Evolutionary conservation across 345 rosid genomes (phyloP).

Genomic region (Syzygium grande): DNA sequence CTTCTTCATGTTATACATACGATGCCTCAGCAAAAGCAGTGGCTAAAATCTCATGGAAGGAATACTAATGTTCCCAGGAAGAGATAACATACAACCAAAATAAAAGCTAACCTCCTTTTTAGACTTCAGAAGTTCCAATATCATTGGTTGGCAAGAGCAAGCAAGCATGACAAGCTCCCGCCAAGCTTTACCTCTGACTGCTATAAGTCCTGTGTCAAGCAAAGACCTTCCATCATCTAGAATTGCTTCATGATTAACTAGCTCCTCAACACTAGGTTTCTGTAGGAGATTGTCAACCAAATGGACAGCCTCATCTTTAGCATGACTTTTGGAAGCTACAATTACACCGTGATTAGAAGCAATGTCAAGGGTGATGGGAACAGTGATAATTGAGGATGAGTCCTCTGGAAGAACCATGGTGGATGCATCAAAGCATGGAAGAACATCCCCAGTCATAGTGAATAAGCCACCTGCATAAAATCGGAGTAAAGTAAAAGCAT

Average conservation of each 20-base stretch:
- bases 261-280: slow-evolving; percentile 77
- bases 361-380: slow-evolving; percentile 89
- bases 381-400: slow-evolving; percentile 79
- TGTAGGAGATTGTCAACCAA: slow-evolving; percentile 82
- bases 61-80: not conserved
- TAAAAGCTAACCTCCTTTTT: slow-evolving; percentile 57
- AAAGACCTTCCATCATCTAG: slow-evolving; percentile 85
- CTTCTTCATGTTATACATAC: not conserved
- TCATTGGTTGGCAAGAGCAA: slow-evolving; percentile 64
- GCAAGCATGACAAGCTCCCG: slow-evolving; percentile 67
- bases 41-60: not conserved
- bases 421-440: slow-evolving; percentile 94
- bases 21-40: not conserved
- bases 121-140: slow-evolving; percentile 51
- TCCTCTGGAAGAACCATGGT: slow-evolving; percentile 68
- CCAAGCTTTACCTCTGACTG: slow-evolving; percentile 93
- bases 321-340: slow-evolving; percentile 50
- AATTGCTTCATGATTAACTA: slow-evolving; percentile 59
- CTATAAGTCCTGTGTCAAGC: slow-evolving; percentile 93
- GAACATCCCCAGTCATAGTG: slow-evolving; percentile 98
- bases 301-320: slow-evolving; percentile 34
- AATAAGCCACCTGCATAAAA: slow-evolving; percentile 66
- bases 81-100: not conserved
- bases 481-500: not conserved
- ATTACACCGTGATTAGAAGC: slow-evolving; percentile 96